Evolutionary conservation across 2,329 filamentous ascomycete species (phyloP), one percentile per base, ranked within the genome.

Genomic region (Clonostachys chloroleuca): DNA sequence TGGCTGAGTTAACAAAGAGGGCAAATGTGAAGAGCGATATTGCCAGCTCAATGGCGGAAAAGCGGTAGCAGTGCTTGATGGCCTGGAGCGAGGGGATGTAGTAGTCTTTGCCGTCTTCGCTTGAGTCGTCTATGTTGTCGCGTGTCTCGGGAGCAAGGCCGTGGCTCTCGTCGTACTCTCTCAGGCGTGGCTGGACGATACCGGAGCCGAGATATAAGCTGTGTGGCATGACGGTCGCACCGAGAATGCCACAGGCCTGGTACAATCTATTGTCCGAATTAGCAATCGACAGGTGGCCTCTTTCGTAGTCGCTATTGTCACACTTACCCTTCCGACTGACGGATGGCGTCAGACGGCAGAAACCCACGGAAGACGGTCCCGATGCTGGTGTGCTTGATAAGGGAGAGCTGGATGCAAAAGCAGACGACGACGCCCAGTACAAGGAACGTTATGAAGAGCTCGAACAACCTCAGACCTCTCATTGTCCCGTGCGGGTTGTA

Each of bases 1-100:
- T 92, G 35, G 88, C 78, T 46, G 82, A 87, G 69, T 94, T 94
- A 58, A 92, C 86, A 58, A 94, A 94, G 5, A 94, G 76, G 0
- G 89, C 89, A 61, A 92, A 92, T 0, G 87, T 89, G 61, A 91
- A 89, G 35, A 94, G 82, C 0, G 85, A 87, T 13, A 90, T 60
- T 7, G 80, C 72, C 10, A 92, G 70, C 60, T 94, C 89, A 17
- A 78, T 68, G 48, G 88, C 83, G 5, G 86, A 88, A 61, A 87
- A 87, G 50, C 83, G 86, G 58, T 92, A 77, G 51, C 84, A 91
- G 56, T 83, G 78, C 14, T 77, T 77, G 52, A 94, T 89, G n/a
- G 89, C 87, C 6, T 75, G 66, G 2, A 88, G 72, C 1, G 86
- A 89, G 1, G 89, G 89, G 6, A 81, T 30, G 9, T 69, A 62